Evolutionary conservation across 2,329 filamentous ascomycete species (phyloP).

Genomic region (Diaporthe sp.): DNA sequence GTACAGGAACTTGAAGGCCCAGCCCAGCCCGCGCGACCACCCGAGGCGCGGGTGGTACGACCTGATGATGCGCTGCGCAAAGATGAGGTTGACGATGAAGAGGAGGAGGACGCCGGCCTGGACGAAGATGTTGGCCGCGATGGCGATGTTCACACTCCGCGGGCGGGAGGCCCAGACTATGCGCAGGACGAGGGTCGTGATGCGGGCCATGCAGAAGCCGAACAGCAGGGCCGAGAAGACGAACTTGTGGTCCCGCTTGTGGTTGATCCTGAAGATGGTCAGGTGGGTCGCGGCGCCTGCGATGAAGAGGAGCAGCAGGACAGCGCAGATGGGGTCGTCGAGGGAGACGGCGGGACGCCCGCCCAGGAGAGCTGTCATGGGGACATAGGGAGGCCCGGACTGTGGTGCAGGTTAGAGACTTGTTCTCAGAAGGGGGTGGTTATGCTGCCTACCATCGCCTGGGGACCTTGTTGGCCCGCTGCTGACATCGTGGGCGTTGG

Average conservation of each 20-base stretch:
- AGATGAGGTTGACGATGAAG: constrained; percentile 82
- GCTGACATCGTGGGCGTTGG: neutral
- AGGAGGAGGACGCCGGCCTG: constrained; percentile 79
- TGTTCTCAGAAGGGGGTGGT: neutral
- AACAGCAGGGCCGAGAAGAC: constrained; percentile 67
- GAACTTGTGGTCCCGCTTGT: constrained; percentile 65
- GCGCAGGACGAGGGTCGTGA: constrained; percentile 60
- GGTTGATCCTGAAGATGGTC: constrained; percentile 66
- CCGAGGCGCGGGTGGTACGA: constrained; percentile 77
- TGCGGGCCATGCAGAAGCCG: constrained; percentile 67
- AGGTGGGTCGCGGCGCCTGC: constrained; percentile 66
- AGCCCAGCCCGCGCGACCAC: constrained; percentile 68
- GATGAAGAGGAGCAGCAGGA: constrained; percentile 71
- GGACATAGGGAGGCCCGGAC: constrained; percentile 51
- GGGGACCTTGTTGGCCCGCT: neutral
- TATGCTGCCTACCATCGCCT: constrained; percentile 17
- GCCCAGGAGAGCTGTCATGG: constrained; percentile 61
- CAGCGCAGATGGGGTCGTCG: constrained; percentile 73
- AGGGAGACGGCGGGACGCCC: constrained; percentile 65
- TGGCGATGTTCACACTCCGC: constrained; percentile 53
- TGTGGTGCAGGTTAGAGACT: neutral
- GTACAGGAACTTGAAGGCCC: constrained; percentile 68
- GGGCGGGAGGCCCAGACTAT: constrained; percentile 63
- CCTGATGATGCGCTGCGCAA: constrained; percentile 79
- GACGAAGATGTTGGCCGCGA: constrained; percentile 76